A percentile compares a stretch with the other conserved stretches of the same genome.
These are phyloP conservation scores for Mucor lusitanicus DNA, from an alignment of 371 early-diverging fungal species.

Conservation along the genomic window DNA sequence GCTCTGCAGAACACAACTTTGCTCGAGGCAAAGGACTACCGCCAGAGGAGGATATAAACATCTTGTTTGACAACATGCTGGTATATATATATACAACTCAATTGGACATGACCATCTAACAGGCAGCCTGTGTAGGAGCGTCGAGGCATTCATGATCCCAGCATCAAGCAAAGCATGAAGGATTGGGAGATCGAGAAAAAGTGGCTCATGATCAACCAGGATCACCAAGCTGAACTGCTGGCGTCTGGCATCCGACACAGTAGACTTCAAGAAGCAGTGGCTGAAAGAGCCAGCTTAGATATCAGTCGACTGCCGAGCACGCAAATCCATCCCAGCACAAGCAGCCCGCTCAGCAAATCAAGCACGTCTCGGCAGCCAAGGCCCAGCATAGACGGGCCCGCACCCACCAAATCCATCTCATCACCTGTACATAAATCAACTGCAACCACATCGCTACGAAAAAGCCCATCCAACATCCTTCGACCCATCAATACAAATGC, in stretches of 20 bases:
- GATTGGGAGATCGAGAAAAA: conserved; percentile 45
- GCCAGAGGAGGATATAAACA: conserved; percentile 30
- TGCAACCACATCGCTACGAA: background rate
- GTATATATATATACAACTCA: conserved; percentile 14
- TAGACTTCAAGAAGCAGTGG: background rate
- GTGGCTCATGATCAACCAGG: conserved; percentile 53
- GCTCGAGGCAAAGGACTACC: conserved; percentile 27
- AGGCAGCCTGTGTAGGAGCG: conserved; percentile 26
- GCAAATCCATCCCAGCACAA: background rate
- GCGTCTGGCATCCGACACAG: conserved; percentile 14
- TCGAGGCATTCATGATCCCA: conserved; percentile 45
- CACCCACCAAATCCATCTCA: conserved; percentile 15
- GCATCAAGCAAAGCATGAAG: conserved; percentile 32
- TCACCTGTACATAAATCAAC: conserved; percentile 13
- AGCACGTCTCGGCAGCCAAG: background rate
- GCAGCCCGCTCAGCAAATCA: background rate
- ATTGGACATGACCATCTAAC: background rate
- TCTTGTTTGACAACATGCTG: conserved; percentile 43
- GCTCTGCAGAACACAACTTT: conserved; percentile 23
- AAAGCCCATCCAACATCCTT: background rate
- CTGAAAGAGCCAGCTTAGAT: conserved; percentile 12
- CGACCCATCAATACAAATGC: conserved; percentile 5
- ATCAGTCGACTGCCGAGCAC: conserved; percentile 2
- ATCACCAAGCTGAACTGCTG: conserved; percentile 46
- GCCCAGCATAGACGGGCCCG: background rate